phyloP scores from a whole-genome alignment of 1,284 basidiomycete species.

The Leccinum subrobustum region DNA sequence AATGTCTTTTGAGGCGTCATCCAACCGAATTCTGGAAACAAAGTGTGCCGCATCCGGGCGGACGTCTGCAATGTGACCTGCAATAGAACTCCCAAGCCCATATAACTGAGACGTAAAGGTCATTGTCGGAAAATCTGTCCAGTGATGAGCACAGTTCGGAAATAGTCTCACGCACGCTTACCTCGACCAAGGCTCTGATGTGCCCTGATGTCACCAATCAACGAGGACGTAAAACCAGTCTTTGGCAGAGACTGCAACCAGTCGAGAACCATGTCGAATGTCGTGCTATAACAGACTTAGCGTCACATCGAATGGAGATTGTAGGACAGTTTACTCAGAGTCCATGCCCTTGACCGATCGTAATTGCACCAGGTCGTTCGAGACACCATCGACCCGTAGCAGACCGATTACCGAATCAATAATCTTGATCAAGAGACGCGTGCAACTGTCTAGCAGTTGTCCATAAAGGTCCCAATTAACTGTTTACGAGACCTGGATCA shows the following conservation, averaged over 20 bases:
- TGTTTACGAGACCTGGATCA: constrained; percentile 26
- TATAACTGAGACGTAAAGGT: constrained; percentile 52
- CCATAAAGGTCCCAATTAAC: constrained; percentile 62
- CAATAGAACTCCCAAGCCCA: constrained; percentile 39
- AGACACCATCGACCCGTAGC: constrained; percentile 27
- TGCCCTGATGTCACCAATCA: constrained; percentile 48
- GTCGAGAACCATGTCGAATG: constrained; percentile 39
- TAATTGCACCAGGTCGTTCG: constrained; percentile 16
- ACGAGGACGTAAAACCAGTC: constrained; percentile 29
- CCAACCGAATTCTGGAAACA: constrained; percentile 22
- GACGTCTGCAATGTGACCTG: constrained; percentile 32
- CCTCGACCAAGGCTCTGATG: constrained; percentile 53
- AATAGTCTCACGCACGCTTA: constrained; percentile 22
- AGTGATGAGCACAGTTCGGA: constrained; percentile 7
- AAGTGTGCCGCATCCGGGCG: constrained; percentile 26
- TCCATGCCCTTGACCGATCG: constrained; percentile 14
- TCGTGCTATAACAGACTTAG: constrained; percentile 35
- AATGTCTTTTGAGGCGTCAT: constrained; percentile 14
- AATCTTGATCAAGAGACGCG: constrained; percentile 42
- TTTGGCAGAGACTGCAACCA: constrained; percentile 42
- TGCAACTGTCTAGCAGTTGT: constrained; percentile 43
- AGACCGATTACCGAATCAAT: constrained; percentile 34
- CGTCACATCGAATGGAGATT: not conserved
- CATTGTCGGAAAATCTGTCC: constrained; percentile 52
- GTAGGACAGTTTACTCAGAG: constrained; percentile 27